Conservation (phyloP, 2,329 filamentous ascomycete species). For the Didymella pomorum region DNA sequence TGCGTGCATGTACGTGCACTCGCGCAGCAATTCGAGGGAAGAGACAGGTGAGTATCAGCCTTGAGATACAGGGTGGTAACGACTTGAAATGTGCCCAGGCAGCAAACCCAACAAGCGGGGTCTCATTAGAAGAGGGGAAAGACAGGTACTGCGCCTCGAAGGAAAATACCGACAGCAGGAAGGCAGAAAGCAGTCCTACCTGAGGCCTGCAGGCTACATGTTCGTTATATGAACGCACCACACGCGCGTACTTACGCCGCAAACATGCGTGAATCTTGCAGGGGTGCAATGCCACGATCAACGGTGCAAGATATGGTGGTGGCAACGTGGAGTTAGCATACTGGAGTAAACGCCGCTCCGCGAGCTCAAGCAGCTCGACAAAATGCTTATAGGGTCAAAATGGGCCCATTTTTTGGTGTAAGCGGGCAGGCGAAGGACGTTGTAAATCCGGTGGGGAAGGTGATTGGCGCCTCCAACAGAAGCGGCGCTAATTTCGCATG, state of each 20-base stretch:
- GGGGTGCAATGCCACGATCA: constrained; percentile 13
- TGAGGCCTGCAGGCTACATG: constrained; percentile 42
- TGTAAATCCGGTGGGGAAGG: constrained; percentile 1
- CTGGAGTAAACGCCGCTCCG: constrained; percentile 9
- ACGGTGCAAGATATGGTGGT: constrained; percentile 9
- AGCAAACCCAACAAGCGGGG: constrained; percentile 28
- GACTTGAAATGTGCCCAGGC: constrained; percentile 26
- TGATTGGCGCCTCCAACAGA: constrained; percentile 16
- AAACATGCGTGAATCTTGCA: constrained; percentile 26
- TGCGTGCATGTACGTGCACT: constrained; percentile 8
- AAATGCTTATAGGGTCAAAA: constrained; percentile 15
- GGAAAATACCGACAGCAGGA: constrained; percentile 30
- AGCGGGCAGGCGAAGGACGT: constrained; percentile 12
- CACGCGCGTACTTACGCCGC: constrained; percentile 35
- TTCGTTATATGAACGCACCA: constrained; percentile 44
- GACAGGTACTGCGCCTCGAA: constrained; percentile 32
- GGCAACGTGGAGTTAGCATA: constrained; percentile 18
- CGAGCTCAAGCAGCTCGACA: constrained; percentile 10
- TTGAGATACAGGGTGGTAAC: constrained; percentile 16
- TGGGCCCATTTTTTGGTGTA: constrained; percentile 12
- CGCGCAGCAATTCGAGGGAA: not conserved
- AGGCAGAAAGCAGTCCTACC: constrained; percentile 41
- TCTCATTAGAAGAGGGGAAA: constrained; percentile 24
- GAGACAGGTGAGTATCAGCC: constrained; percentile 8
- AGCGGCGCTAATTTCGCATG: constrained; percentile 19